phyloP scores from a whole-genome alignment of 108 stramenopile species.

The Aurantiochytrium sp. region DNA sequence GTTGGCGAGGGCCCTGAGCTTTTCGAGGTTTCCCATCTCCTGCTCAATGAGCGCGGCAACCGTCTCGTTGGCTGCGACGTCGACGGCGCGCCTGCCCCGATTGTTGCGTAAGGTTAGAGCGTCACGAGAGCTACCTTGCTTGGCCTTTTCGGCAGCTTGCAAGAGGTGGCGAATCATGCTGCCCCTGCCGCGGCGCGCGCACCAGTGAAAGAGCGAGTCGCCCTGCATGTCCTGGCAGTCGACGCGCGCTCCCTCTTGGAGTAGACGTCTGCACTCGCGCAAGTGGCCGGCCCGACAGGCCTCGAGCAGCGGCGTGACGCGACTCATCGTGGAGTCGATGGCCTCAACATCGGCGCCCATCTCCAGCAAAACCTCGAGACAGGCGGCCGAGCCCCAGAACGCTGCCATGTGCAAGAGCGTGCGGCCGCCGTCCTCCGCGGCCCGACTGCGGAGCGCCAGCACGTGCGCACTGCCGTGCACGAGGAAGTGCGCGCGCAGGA shows the following conservation, averaged over 20 bases:
- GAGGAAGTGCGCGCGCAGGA: neutral
- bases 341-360: neutral
- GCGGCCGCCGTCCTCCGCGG: neutral
- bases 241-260: neutral
- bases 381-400: neutral
- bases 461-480: neutral
- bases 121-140: neutral
- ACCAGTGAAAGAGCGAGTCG: slow-evolving; percentile 24
- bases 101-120: neutral
- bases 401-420: neutral
- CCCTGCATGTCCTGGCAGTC: slow-evolving; percentile 5
- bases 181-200: neutral
- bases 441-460: neutral
- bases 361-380: neutral
- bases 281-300: neutral
- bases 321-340: neutral
- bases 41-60: neutral
- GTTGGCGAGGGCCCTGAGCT: neutral
- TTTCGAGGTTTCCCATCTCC: neutral
- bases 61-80: neutral
- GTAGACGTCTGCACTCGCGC: neutral
- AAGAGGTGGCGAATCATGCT: neutral
- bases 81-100: neutral
- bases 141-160: neutral
- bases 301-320: neutral